A percentile compares a stretch with the other conserved stretches of the same genome.
Conservation (phyloP, 2,329 filamentous ascomycete species). For the Geoglossum cookeanum region DNA sequence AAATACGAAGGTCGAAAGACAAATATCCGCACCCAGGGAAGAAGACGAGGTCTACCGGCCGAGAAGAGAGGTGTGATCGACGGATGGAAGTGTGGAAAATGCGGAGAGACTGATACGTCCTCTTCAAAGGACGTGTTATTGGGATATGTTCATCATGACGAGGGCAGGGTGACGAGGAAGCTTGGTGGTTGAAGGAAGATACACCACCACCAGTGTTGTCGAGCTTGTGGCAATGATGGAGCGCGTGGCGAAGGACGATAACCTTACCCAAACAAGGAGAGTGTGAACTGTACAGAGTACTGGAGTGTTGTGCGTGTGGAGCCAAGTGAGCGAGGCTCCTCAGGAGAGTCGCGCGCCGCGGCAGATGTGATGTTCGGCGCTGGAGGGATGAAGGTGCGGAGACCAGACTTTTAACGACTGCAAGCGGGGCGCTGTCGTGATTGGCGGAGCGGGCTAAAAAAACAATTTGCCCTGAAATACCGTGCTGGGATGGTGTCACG, state of each 20-base stretch:
- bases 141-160: neutral
- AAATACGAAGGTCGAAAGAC: neutral
- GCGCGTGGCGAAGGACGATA: neutral
- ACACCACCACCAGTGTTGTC: neutral
- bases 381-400: neutral
- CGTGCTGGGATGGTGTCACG: neutral
- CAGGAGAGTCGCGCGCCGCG: neutral
- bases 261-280: neutral
- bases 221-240: neutral
- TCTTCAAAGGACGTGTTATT: neutral
- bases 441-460: neutral
- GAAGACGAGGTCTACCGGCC: neutral
- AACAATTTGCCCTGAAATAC: neutral
- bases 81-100: neutral
- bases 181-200: neutral
- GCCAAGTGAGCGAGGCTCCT: neutral
- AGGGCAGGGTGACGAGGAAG: neutral
- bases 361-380: neutral
- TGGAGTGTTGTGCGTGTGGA: neutral
- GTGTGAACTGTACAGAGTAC: neutral
- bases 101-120: neutral
- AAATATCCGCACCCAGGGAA: neutral
- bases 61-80: neutral
- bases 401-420: neutral
- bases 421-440: neutral